A percentile compares a stretch with the other conserved stretches of the same genome.
Evolutionary conservation across 495 filamentous ascomycete species (phyloP).

Genomic region (Xylona heveae): DNA sequence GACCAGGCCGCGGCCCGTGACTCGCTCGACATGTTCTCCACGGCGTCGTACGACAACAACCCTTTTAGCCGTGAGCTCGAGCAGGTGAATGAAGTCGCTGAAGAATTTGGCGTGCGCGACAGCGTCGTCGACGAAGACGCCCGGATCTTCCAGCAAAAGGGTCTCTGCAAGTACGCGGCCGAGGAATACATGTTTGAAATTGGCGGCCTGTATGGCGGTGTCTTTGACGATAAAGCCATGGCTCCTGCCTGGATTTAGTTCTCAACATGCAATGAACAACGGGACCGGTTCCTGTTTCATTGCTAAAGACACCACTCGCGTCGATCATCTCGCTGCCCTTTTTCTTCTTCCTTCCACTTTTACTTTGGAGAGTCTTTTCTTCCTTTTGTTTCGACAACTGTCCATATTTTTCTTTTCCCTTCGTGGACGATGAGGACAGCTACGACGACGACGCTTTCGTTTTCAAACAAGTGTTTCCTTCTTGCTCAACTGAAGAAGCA

Average conservation of each 20-base stretch:
- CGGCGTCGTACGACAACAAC: conserved; percentile 16
- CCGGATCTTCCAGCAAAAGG: conserved; percentile 38
- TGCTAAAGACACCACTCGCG: no score
- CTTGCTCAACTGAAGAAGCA: no score
- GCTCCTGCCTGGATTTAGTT: conserved; percentile 16
- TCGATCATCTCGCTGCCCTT: no score
- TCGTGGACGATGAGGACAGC: no score
- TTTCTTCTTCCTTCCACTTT: no score
- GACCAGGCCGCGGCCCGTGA: conserved; percentile 16
- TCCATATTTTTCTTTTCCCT: no score
- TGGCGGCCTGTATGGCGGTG: conserved; percentile 33
- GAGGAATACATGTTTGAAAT: conserved; percentile 77
- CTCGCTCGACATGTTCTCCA: conserved; percentile 22
- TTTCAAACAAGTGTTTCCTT: no score
- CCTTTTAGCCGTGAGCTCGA: conserved; percentile 44
- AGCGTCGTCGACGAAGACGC: conserved; percentile 44
- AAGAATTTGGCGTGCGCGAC: conserved; percentile 59
- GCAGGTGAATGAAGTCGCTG: conserved; percentile 59
- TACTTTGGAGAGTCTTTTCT: no score
- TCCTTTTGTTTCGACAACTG: no score
- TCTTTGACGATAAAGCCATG: conserved; percentile 17
- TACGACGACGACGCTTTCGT: no score
- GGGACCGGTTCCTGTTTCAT: no score
- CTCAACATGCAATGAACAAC: no score
- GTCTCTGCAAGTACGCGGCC: conserved; percentile 52